phyloP scores from a whole-genome alignment of 345 rosid genomes.

The Excoecaria cochinchinensis region DNA sequence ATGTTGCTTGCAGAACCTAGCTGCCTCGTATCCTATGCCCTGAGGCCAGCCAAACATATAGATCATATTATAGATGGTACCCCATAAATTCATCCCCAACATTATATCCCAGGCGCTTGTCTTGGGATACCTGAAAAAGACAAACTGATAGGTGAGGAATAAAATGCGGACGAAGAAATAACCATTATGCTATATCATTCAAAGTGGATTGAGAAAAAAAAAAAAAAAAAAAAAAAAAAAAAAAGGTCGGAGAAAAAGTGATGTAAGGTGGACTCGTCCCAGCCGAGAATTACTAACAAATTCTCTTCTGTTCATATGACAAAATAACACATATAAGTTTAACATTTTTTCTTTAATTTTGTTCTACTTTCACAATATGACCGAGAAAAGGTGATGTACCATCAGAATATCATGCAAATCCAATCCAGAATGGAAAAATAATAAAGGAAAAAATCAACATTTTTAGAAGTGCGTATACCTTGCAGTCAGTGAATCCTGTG shows the following conservation, averaged over 20 bases:
- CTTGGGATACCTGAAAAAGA: slow-evolving; percentile 64
- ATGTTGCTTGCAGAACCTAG: slow-evolving; percentile 74
- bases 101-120: slow-evolving; percentile 93
- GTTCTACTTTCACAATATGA: neutral
- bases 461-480: slow-evolving; percentile 40
- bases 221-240: neutral
- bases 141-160: neutral
- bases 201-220: too few relatives aligned
- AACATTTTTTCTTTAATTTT: too few relatives aligned
- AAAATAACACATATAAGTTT: neutral
- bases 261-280: neutral
- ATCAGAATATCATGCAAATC: neutral
- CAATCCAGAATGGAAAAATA: neutral
- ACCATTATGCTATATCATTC: neutral
- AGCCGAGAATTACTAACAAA: neutral
- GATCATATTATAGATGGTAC: slow-evolving; percentile 78
- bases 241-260: neutral
- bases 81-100: slow-evolving; percentile 98
- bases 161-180: neutral
- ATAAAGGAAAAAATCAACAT: neutral
- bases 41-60: slow-evolving; percentile 89
- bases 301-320: neutral
- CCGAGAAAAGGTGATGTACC: neutral
- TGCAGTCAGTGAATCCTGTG: slow-evolving; percentile 85
- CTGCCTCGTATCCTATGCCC: slow-evolving; percentile 70